A percentile compares a stretch with the other conserved stretches of the same genome.
Evolutionary conservation across 306 rosid species (phyloP).

Genomic region (Potentilla sterilis): DNA sequence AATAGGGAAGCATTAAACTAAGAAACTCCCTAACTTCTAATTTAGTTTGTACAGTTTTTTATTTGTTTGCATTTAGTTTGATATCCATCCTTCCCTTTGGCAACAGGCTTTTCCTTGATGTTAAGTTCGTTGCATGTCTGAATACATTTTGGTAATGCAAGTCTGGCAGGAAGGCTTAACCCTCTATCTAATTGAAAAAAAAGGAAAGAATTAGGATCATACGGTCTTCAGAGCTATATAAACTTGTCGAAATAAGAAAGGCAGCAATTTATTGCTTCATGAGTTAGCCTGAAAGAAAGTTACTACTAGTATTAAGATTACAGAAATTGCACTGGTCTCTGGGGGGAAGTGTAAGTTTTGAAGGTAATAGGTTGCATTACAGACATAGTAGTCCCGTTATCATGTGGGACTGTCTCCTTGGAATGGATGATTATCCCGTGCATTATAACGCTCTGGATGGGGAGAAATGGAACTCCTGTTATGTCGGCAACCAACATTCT

Average conservation of each 20-base stretch:
- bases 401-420: neutral
- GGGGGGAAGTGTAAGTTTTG: neutral
- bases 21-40: neutral
- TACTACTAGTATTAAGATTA: neutral
- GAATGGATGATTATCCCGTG: conserved; percentile 64
- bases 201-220: neutral
- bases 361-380: neutral
- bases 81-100: neutral
- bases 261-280: neutral
- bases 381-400: neutral
- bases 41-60: neutral
- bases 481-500: conserved; percentile 48
- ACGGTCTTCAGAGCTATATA: neutral
- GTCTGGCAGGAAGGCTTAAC: neutral
- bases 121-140: neutral
- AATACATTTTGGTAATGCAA: neutral
- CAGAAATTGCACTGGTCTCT: neutral
- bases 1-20: neutral
- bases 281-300: neutral
- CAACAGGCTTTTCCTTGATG: neutral
- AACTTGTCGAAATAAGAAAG: neutral
- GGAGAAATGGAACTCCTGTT: conserved; percentile 84
- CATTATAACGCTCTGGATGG: conserved; percentile 87
- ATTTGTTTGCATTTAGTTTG: neutral
- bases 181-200: neutral